Evolutionary conservation across 2,329 filamentous ascomycete genomes (phyloP).

Genomic region (Pseudocercospora ulei): DNA sequence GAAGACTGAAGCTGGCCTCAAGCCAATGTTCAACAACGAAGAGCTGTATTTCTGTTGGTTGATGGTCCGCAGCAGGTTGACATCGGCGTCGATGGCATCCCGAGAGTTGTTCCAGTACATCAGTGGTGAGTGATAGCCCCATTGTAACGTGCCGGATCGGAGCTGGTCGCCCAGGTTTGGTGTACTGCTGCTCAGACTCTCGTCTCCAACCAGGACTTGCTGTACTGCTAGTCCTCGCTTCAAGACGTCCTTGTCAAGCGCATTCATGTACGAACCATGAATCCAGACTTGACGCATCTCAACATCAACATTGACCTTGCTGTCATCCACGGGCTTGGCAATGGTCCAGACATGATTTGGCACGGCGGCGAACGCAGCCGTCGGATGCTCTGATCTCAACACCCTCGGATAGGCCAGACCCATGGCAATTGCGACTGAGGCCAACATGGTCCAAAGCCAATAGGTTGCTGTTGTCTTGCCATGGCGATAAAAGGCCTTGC

Average conservation of each 20-base stretch:
- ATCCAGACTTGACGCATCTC: conserved; percentile 75
- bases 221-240: conserved; percentile 60
- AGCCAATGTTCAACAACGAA: conserved; percentile 61
- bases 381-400: conserved; percentile 62
- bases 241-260: conserved; percentile 56
- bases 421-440: conserved; percentile 62
- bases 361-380: conserved; percentile 59
- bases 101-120: conserved; percentile 66
- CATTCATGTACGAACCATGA: conserved; percentile 70
- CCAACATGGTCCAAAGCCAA: conserved; percentile 62
- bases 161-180: conserved; percentile 25
- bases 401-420: conserved; percentile 64
- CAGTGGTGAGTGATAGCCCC: conserved; percentile 74
- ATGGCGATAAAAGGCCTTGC: conserved; percentile 56
- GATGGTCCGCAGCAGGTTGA: conserved; percentile 57
- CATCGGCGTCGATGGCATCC: conserved; percentile 51
- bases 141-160: conserved; percentile 42
- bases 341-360: conserved; percentile 71
- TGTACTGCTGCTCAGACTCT: conserved; percentile 20
- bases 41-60: conserved; percentile 54
- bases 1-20: conserved; percentile 70
- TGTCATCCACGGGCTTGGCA: conserved; percentile 31
- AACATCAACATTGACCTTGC: conserved; percentile 53
- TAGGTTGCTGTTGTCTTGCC: conserved; percentile 61
- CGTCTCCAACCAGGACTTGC: conserved; percentile 53